These are phyloP conservation scores for Aspergillus sergii DNA, from an alignment of 2,329 filamentous ascomycete genomes.

Conservation along the genomic window DNA sequence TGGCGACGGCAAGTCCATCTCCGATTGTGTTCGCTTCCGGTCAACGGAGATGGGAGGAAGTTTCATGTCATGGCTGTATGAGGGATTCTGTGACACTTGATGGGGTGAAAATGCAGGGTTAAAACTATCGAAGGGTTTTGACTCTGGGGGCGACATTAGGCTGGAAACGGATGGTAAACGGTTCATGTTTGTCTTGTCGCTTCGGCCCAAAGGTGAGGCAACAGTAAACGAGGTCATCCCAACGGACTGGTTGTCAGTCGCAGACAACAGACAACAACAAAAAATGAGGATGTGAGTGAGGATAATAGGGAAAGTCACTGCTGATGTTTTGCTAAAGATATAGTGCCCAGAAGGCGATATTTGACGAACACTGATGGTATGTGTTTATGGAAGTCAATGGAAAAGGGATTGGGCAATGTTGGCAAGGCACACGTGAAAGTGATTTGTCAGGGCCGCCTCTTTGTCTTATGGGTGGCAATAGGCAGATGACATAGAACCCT, in stretches of 20 bases:
- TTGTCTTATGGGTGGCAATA: constrained; percentile 27
- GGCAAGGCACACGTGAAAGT: constrained; percentile 27
- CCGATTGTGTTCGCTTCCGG: constrained; percentile 45
- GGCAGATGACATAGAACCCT: constrained; percentile 18
- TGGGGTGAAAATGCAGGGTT: constrained; percentile 32
- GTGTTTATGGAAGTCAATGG: constrained; percentile 27
- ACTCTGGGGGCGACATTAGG: constrained; percentile 50
- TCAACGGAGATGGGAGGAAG: constrained; percentile 45
- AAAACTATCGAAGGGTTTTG: constrained; percentile 56
- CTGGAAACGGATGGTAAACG: constrained; percentile 46
- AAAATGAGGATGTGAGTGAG: background rate
- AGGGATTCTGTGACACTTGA: constrained; percentile 30
- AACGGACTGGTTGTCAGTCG: constrained; percentile 4
- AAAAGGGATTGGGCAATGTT: constrained; percentile 20
- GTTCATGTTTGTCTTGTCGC: constrained; percentile 40
- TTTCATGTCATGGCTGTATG: constrained; percentile 35
- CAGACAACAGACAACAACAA: background rate
- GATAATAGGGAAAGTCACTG: background rate
- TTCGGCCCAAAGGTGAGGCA: constrained; percentile 25
- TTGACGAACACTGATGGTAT: constrained; percentile 13
- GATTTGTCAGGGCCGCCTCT: constrained; percentile 30
- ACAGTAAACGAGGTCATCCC: constrained; percentile 32
- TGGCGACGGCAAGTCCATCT: constrained; percentile 49
- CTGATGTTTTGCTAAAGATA: background rate
- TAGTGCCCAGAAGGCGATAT: background rate